Conservation (phyloP, 2,329 filamentous ascomycete genomes). For the Chaetomium globosum region DNA sequence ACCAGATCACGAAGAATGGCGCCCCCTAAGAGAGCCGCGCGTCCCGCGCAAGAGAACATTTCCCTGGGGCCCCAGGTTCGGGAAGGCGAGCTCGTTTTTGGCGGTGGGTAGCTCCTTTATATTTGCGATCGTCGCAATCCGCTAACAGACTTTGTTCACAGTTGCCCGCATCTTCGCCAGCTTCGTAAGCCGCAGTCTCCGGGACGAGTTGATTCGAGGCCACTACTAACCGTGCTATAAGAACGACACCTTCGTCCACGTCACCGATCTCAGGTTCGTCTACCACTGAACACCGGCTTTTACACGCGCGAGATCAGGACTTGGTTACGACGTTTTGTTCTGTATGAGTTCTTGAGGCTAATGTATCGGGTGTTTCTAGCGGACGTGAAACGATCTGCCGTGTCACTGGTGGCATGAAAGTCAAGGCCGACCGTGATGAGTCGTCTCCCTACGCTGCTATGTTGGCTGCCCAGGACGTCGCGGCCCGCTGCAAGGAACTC, state of each 20-base stretch:
- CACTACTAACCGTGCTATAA: constrained; percentile 20
- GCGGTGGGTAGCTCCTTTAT: constrained; percentile 50
- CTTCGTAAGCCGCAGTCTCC: constrained; percentile 52
- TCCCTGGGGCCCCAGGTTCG: constrained; percentile 91
- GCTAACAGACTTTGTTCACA: constrained; percentile 21
- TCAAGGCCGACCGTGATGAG: constrained; percentile 99
- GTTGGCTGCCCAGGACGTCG: constrained; percentile 99
- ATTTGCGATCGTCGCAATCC: not conserved
- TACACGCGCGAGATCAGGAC: constrained; percentile 24
- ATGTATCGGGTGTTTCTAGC: constrained; percentile 73
- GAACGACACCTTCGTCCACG: constrained; percentile 93
- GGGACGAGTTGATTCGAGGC: not conserved
- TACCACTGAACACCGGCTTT: constrained; percentile 31
- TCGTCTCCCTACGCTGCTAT: constrained; percentile 99
- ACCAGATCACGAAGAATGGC: constrained; percentile 63
- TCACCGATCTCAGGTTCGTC: constrained; percentile 94
- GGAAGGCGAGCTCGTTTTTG: constrained; percentile 92
- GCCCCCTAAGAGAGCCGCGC: constrained; percentile 85
- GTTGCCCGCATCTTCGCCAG: constrained; percentile 96
- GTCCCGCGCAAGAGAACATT: constrained; percentile 94
- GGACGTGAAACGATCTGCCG: constrained; percentile 99
- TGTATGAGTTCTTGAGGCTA: constrained; percentile 50
- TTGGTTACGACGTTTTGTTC: constrained; percentile 3
- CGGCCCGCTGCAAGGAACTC: constrained; percentile 75
- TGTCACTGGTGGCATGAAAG: constrained; percentile 99